Evolutionary conservation across 2,329 filamentous ascomycete species (phyloP), one percentile per base, ranked within the genome.

Genomic region (Paecilomyces sp.): DNA sequence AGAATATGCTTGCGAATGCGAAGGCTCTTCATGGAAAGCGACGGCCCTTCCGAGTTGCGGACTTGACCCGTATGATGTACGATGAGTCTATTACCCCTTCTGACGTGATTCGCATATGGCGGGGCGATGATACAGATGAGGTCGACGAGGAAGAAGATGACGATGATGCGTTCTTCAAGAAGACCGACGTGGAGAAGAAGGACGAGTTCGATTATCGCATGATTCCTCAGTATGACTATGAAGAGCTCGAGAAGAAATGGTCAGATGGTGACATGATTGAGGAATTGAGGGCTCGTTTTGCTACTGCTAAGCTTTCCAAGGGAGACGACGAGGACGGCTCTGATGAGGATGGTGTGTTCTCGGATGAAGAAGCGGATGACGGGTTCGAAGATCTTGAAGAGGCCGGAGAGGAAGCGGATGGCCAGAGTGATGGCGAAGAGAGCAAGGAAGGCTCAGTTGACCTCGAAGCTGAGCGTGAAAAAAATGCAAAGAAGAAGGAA

Each of bases 401-500:
- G 74, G 88, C 88, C 0, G 89, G 86, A 3, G 88, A 92, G 67
- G 75, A 75, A 13, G 76, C 74, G 33, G 76, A 72, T 36, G 74
- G 71, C 1, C 72, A 95, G 71, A 86, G 86, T 0, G 67, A 70
- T n/a, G 68, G 71, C 25, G 62, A 61, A 5, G 63, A 68, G 52
- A 70, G 67, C 33, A 63, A 72, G 54, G 70, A 73, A 50, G 67
- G 62, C 1, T 65, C 71, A 12, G 68, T 73, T n/a, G 79, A 82
- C 55, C 81, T 97, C n/a, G 91, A 93, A 63, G 89, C 87, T 3
- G 94, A 99, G 77, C 89, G 94, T 66, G 91, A 91, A 66, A 89
- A 86, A 74, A 99, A 99, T 69, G 94, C 94, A 1, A 86, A 87
- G 65, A 84, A 90, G 64, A 99, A 99, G 75, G 94, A 97, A 76